Evolutionary conservation across 2,329 filamentous ascomycete genomes (phyloP), one percentile per base, ranked within the genome.

Genomic region (Plectosphaerella sp.): DNA sequence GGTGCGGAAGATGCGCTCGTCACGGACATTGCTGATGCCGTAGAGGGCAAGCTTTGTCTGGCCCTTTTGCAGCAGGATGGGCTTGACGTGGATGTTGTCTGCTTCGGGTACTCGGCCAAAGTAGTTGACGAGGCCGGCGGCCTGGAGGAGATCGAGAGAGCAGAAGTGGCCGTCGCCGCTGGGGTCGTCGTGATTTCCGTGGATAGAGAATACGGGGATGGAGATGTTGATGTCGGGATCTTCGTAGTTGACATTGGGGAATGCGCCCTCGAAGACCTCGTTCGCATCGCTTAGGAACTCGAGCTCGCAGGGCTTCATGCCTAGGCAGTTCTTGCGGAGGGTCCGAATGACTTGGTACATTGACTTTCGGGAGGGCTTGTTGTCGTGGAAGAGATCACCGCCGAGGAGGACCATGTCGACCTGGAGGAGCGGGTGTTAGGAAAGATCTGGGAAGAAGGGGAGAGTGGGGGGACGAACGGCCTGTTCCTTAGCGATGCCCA

Each of bases 341-440:
- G 90, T 94, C 33, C 91, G 86, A 91, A 97, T 97, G 56, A 99
- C 94, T 66, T 99, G 91, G 67, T 94, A 97, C 82, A 99, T 89
- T 25, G 92, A 87, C 65, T 97, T 96, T 54, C 94, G 84, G 7
- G 91, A 97, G 3, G 94, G 95, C 63, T 96, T 96, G 69, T 99
- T 99, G 61, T 99, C 93, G 67, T 99, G 95, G 66, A 99, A 99
- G 1, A 99, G 80, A 66, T 99, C 94, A 46, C 94, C 94, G 3
- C 88, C 93, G 5, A 99, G 84, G 2, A 99, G 79, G 1, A 99
- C 89, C 94, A 99, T 97, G 70, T 99, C 94, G 58, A 99, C 82
- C 81, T 85, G 53, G 22, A 35, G 8, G 3, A 16, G 35, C 18
- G 24, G 24, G 12, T 43, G 45, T 25, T 25, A 53, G 16, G 37